Evolutionary conservation across 106 monocot species (phyloP), one percentile per base, ranked within the genome.

Genomic region (Acorus gramineus): DNA sequence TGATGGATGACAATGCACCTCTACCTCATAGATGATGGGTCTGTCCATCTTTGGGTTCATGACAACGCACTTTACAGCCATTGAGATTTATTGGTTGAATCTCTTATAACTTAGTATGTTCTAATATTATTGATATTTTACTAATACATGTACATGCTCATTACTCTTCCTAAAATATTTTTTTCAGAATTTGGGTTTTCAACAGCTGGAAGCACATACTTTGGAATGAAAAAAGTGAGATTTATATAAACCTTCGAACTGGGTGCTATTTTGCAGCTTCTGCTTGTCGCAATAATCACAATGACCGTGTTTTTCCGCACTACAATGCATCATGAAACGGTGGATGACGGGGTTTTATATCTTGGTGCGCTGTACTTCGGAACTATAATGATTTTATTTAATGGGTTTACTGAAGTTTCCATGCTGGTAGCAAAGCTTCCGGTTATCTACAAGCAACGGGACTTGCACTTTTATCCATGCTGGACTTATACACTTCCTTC

Each of bases 231-330:
- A 28, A 28, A 28, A 28, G 28, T 28, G 28, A 28, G 28, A 28
- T 28, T 28, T 28, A 28, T 28, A 28, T 28, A 28, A 28, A 28
- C 1, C 1, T 28, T 28, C 28, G 28, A 28, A 28, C 13, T 57
- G 52, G 52, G 49, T 74, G 42, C 49, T 63, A 0, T 69, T 4
- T 81, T 81, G 74, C 92, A 98, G 98, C 88, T 98, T 72, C 61
- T 88, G 13, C 75, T 98, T 71, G 85, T 92, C 62, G 87, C 98
- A 46, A 47, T 98, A 53, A 82, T 98, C 57, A 88, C 91, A 8
- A 98, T 98, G 98, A 92, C 98, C 6, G 98, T 98, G 56, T 98
- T 98, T 75, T 92, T 85, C 52, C 85, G 98, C 58, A 72, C 98
- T 59, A 86, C 88, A 55, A 88, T 98, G 98, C 82, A 92, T 60